Evolutionary conservation across 2,329 filamentous ascomycete species (phyloP).

Genomic region (Xylaria arbuscula): DNA sequence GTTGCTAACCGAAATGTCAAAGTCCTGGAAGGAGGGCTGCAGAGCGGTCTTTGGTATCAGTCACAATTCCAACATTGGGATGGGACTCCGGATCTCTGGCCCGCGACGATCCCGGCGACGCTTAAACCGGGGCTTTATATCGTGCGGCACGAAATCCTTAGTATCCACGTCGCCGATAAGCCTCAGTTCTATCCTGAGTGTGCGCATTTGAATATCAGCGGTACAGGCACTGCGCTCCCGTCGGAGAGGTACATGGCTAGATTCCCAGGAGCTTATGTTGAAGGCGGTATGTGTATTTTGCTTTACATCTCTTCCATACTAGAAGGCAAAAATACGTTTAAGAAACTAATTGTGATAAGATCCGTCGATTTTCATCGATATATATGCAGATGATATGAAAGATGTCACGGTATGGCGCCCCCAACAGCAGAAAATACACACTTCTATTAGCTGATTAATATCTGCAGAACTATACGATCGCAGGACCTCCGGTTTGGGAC

Average conservation of each 20-base stretch:
- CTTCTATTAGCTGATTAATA: not conserved
- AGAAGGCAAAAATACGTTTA: too few species aligned
- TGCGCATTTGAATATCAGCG: conserved; percentile 53
- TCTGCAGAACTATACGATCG: conserved; percentile 53
- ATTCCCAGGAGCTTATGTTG: conserved; percentile 53
- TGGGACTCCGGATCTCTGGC: conserved; percentile 55
- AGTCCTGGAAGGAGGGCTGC: conserved; percentile 50
- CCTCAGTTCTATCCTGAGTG: conserved; percentile 59
- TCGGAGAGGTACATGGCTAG: conserved; percentile 47
- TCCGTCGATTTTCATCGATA: conserved; percentile 53
- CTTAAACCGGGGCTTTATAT: conserved; percentile 62
- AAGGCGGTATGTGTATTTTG: conserved; percentile 48
- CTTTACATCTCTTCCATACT: too few species aligned
- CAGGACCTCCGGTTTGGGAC: conserved; percentile 55
- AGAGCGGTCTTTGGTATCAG: conserved; percentile 54
- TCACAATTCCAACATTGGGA: conserved; percentile 55
- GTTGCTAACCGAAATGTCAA: conserved; percentile 1
- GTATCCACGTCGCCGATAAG: conserved; percentile 60
- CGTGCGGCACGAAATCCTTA: conserved; percentile 64
- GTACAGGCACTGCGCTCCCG: conserved; percentile 47
- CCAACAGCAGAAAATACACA: too few species aligned
- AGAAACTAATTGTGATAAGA: conserved; percentile 45
- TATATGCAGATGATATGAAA: conserved; percentile 52
- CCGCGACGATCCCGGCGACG: conserved; percentile 57
- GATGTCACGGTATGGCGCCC: conserved; percentile 46